These are phyloP conservation scores for Sistotremastrum niveocremeum DNA, from an alignment of 768 basidiomycete species.

Conservation along the genomic window DNA sequence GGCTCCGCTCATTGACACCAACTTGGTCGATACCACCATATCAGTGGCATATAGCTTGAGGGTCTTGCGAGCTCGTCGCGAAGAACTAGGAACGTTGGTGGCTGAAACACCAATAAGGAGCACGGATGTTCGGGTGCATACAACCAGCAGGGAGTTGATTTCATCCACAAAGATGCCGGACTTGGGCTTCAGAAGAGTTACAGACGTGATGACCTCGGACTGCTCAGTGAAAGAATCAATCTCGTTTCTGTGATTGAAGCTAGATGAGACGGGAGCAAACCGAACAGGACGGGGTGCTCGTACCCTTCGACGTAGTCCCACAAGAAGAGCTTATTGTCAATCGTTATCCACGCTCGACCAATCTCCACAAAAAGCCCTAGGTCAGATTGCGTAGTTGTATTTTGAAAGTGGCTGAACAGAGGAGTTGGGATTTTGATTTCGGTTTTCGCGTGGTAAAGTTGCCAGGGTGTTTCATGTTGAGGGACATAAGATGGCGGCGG, in stretches of 20 bases:
- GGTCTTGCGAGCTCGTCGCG: conserved; percentile 40
- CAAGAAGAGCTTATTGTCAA: conserved; percentile 85
- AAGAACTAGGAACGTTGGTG: conserved; percentile 27
- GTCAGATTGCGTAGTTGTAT: background rate
- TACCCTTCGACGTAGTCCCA: conserved; percentile 97
- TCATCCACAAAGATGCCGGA: conserved; percentile 84
- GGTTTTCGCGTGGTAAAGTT: too few species aligned
- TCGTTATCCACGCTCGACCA: conserved; percentile 89
- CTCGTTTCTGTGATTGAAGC: conserved; percentile 47
- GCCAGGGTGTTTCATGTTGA: too few species aligned
- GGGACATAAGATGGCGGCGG: too few species aligned
- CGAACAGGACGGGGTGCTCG: conserved; percentile 15
- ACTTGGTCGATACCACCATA: conserved; percentile 59
- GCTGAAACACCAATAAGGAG: conserved; percentile 74
- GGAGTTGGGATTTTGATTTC: too few species aligned
- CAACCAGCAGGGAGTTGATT: conserved; percentile 76
- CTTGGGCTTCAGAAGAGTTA: conserved; percentile 79
- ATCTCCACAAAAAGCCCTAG: conserved; percentile 89
- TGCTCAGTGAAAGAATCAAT: conserved; percentile 88
- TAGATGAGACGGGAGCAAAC: background rate
- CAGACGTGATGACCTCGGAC: conserved; percentile 77
- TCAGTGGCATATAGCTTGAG: conserved; percentile 87
- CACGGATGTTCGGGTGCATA: conserved; percentile 76
- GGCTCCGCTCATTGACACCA: conserved; percentile 73
- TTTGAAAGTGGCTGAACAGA: too few species aligned